Evolutionary conservation across 2,329 filamentous ascomycete genomes (phyloP).

Genomic region (Chaetomium globosum): DNA sequence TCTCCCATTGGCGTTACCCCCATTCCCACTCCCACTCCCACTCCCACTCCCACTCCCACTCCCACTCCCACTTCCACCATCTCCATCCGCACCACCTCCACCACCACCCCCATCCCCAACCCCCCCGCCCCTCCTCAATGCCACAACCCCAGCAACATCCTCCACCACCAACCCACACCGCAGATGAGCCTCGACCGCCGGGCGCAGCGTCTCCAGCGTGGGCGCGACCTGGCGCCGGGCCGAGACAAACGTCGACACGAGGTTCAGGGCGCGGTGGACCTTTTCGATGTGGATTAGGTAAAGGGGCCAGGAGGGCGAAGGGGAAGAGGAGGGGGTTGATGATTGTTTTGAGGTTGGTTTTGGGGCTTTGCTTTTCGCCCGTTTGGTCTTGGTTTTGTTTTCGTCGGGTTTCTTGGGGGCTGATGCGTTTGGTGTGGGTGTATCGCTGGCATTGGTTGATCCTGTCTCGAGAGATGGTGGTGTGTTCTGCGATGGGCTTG

Average conservation of each 20-base stretch:
- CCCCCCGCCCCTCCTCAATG: conserved; percentile 54
- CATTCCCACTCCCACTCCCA: conserved; percentile 41
- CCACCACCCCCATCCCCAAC: background rate
- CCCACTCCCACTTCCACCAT: conserved; percentile 16
- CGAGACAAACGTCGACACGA: conserved; percentile 93
- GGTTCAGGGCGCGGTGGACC: conserved; percentile 81
- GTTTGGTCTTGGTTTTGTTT: background rate
- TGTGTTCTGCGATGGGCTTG: background rate
- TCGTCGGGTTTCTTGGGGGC: background rate
- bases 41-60: conserved; percentile 45
- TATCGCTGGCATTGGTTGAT: background rate
- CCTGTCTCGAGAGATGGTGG: background rate
- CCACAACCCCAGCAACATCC: conserved; percentile 53
- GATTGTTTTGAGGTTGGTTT: background rate
- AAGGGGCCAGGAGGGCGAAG: conserved; percentile 64
- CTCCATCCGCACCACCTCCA: background rate
- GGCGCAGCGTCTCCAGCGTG: conserved; percentile 84
- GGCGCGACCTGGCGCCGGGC: conserved; percentile 90
- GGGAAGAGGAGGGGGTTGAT: too few species aligned
- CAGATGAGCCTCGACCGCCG: conserved; percentile 81
- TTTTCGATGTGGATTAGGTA: conserved; percentile 72
- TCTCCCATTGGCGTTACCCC: conserved; percentile 14
- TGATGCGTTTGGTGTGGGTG: background rate
- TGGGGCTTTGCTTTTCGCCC: background rate
- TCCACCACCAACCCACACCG: conserved; percentile 63